phyloP scores from a whole-genome alignment of 2,329 filamentous ascomycete species.

The Xylaria sp. region DNA sequence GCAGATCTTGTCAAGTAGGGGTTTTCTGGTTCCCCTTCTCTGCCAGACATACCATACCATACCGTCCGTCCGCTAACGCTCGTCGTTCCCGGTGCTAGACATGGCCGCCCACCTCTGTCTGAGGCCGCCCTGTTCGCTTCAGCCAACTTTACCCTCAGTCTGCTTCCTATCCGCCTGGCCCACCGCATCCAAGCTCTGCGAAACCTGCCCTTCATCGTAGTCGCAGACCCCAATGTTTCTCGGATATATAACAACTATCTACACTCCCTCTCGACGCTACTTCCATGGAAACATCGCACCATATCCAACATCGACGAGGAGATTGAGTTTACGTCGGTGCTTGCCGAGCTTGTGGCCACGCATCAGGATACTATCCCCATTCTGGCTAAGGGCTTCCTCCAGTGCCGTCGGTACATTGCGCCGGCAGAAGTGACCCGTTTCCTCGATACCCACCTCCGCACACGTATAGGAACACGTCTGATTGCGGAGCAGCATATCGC shows the following conservation, averaged over 20 bases:
- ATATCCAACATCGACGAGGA: slow-evolving; percentile 87
- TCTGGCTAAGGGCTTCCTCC: slow-evolving; percentile 89
- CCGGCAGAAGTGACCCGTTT: slow-evolving; percentile 87
- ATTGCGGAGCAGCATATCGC: slow-evolving; percentile 98
- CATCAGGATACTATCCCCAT: slow-evolving; percentile 95
- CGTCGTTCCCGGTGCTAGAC: slow-evolving; percentile 54
- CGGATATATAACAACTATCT: slow-evolving; percentile 97
- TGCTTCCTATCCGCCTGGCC: slow-evolving; percentile 90
- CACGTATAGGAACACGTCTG: slow-evolving; percentile 90
- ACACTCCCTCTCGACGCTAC: slow-evolving; percentile 87
- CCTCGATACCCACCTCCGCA: slow-evolving; percentile 91
- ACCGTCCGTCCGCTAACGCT: slow-evolving; percentile 10
- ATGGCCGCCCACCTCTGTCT: slow-evolving; percentile 85
- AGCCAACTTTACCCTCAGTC: slow-evolving; percentile 93
- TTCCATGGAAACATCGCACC: slow-evolving; percentile 77
- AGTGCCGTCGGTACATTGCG: slow-evolving; percentile 90
- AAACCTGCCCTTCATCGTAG: slow-evolving; percentile 96
- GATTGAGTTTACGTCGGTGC: slow-evolving; percentile 88
- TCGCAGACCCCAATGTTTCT: slow-evolving; percentile 95
- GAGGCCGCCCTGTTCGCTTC: slow-evolving; percentile 83
- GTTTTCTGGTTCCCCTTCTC: background rate
- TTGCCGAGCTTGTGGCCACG: slow-evolving; percentile 94
- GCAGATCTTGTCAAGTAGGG: slow-evolving; percentile 86
- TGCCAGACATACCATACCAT: background rate
- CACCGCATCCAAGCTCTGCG: slow-evolving; percentile 93